Conservation (phyloP, 306 rosid species). For the Fragaria vesca region DNA sequence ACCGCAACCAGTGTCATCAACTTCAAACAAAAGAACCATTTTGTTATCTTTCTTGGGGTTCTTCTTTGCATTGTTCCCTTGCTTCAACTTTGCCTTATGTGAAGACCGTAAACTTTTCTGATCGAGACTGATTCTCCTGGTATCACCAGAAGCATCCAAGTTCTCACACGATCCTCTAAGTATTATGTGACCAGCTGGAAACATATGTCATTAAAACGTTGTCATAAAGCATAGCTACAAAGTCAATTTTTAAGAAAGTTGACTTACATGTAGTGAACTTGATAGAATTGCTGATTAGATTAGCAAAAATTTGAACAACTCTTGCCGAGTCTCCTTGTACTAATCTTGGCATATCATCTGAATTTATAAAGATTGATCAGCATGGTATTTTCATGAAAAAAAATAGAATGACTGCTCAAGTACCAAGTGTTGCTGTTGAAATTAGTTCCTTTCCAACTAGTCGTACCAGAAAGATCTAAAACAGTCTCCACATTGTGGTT, state of each 20-base stretch:
- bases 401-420: background rate
- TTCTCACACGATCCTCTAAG: slow-evolving; percentile 88
- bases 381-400: slow-evolving; percentile 14
- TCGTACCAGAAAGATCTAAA: slow-evolving; percentile 84
- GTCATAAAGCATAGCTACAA: slow-evolving; percentile 3
- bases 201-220: slow-evolving; percentile 24
- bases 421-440: background rate
- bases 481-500: slow-evolving; percentile 95
- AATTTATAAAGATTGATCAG: slow-evolving; percentile 18
- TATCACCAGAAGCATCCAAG: slow-evolving; percentile 35
- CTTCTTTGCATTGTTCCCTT: slow-evolving; percentile 52
- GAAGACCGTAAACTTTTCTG: slow-evolving; percentile 54
- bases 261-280: slow-evolving; percentile 93
- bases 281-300: slow-evolving; percentile 91
- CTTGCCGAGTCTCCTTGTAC: slow-evolving; percentile 96
- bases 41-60: slow-evolving; percentile 55
- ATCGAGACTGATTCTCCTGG: slow-evolving; percentile 41
- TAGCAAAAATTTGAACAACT: slow-evolving; percentile 95
- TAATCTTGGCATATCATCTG: slow-evolving; percentile 89
- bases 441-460: slow-evolving; percentile 20
- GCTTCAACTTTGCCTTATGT: slow-evolving; percentile 62
- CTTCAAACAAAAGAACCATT: slow-evolving; percentile 89
- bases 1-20: slow-evolving; percentile 97
- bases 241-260: background rate
- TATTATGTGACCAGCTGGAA: slow-evolving; percentile 92